Evolutionary conservation across 768 basidiomycete genomes (phyloP), one percentile per base, ranked within the genome.

Genomic region (Tylopilus felleus): DNA sequence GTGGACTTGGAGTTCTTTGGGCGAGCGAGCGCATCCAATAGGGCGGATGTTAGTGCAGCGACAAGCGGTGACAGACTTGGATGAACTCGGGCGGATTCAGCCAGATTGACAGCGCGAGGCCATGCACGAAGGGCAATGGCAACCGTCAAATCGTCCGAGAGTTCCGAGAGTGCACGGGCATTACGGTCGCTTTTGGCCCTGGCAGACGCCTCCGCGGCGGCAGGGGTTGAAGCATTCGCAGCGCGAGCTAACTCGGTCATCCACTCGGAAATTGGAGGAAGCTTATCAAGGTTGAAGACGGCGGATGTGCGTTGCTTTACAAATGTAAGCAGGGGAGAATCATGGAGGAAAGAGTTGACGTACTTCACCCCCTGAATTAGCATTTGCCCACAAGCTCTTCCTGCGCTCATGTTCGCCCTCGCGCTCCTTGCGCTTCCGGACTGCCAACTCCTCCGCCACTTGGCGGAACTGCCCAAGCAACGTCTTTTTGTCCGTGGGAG

Each of bases 361-460:
- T 55, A 79, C 81, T 42, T 76, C 80, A 33, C 70, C 64, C 25
- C 55, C 66, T 53, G 78, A 78, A 53, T 74, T 80, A 23, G 70
- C 67, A 19, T 58, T 67, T 52, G 79, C 73, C 82, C 84, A 90
- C 68, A 88, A 69, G 60, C 81, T 89, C 71, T 92, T 91, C 40
- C 94, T 78, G 52, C 93, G 77, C 66, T 94, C 92, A 62, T 97
- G 87, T 72, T 95, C 90, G 47, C 91, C 90, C 73, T 98, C 89
- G 52, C 93, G 88, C 64, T 98, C 93, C 70, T 93, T 96, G 51
- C 95, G 83, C 62, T 84, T 88, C 71, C 93, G 91, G 40, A 87
- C 82, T 8, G 88, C 80, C 4, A 97, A 76, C 62, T 98, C 96
- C 67, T 98, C 95, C 1, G 94, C 92, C 5, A 95, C 89, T 62